Evolutionary conservation across 1,284 basidiomycete species (phyloP), one percentile per base, ranked within the genome.

Genomic region (Tilletia indica): DNA sequence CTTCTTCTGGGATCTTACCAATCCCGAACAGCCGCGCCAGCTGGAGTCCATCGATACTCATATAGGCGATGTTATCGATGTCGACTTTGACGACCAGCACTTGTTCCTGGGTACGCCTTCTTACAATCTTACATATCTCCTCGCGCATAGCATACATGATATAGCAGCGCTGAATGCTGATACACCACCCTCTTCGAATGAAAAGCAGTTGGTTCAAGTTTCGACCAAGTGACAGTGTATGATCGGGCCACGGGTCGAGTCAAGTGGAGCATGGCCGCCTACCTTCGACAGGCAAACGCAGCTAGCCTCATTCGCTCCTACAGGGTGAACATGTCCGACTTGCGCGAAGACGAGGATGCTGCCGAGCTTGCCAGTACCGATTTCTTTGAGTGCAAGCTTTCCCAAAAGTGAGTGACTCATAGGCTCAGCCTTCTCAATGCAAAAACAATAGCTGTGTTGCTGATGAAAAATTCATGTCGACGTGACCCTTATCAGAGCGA

Each of bases 81-180:
- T 63, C 58, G 58, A 64, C 61, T 64, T 64, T 39, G 61, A 64
- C 61, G 61, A 64, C n/a, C 36, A 64, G 36, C 61, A 64, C 21
- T n/a, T 64, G 9, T 64, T 64, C 61, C 12, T 64, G 14, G 61
- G 61, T 64, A 42, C 6, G 61, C 34, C n/a, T 31, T 58, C 6
- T 25, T 25, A 5, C n/a, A 4, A 6, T 45, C 42, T 5, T 14
- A 45, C 9, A 45, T 14, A 31, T 31, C 25, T 31, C 2, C 25
- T 31, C 25, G 25, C 25, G 25, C 25, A 31, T 31, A 31, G 25
- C 25, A 31, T 31, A 31, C 2, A 31, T 31, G 25, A 31, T 31
- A 31, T 31, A 31, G 25, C 25, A 31, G 9, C 42, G 9, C 14
- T 5, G 5, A 45, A 45, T 5, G 42, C 42, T 45, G 42, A 45